Base-by-base conservation (phyloP, 2,329 filamentous ascomycete genomes). In the Cryphonectria nitschkei region DNA sequence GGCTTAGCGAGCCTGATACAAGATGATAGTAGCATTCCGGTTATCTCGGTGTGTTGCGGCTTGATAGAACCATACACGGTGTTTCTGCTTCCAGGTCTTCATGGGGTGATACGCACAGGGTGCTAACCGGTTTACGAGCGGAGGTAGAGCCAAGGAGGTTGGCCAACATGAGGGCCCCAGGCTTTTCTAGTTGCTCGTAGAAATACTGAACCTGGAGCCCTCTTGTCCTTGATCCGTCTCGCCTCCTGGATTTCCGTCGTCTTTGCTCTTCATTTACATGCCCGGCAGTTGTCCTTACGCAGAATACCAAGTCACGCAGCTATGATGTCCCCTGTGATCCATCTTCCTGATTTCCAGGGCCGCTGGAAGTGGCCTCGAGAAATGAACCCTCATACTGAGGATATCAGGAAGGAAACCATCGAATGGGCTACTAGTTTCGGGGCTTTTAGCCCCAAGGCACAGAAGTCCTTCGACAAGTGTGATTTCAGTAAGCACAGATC, bases 401-500 rank as follows among this genome's bases (percentile, higher is more conserved):
- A 43, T 0, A 65, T 71, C 34, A 50, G 60, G 1, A 62, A 70
- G 1, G 73, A 73, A n/a, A 74, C 72, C 22, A 39, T 56, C 0
- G 70, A 62, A 3, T 76, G 75, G 75, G 52, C 71, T 3, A 70
- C 68, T 22, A 70, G 71, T 16, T 76, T 76, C 52, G 41, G 52
- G 2, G 71, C 73, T 26, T 76, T 76, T 56, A 70, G 63, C 1
- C 68, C 72, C 1, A 37, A 61, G 19, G 73, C 71, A 2, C 75
- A 77, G 65, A 56, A 62, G 9, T 71, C 74, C 0, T 75, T 77
- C 54, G 70, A 75, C 43, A 70, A 67, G 46, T 75, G 74, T 70
- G 66, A 75, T 29, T 74, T 76, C 46, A 73, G 73, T 74, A 54
- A 46, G 68, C 43, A 7, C 1, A 50, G n/a, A 11, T 8, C 6